Conservation (phyloP, 140 eudicot genomes). For the Oenanthe javanica region DNA sequence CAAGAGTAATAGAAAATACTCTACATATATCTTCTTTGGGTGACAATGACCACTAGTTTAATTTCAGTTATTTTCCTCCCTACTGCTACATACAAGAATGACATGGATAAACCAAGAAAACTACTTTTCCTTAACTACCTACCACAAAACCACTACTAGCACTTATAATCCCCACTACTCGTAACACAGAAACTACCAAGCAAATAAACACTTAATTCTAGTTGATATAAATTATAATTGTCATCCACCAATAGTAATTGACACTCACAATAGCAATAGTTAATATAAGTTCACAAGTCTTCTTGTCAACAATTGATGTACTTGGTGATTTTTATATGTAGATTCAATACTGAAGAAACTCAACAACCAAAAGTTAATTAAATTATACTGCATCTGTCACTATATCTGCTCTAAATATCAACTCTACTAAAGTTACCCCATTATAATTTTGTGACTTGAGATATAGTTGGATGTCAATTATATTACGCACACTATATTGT, state of each 20-base stretch:
- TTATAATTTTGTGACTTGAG: background rate
- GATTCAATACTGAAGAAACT: background rate
- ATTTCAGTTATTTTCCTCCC: background rate
- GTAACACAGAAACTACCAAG: no score
- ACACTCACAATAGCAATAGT: background rate
- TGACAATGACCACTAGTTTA: background rate
- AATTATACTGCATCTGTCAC: background rate
- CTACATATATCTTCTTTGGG: background rate
- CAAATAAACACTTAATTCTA: no score
- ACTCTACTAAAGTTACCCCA: background rate
- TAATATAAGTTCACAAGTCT: background rate
- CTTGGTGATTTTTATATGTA: background rate
- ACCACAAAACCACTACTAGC: background rate
- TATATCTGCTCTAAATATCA: background rate
- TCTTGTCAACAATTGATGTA: background rate
- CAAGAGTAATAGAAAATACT: background rate
- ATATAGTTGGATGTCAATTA: background rate
- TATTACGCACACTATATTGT: background rate
- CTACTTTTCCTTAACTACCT: background rate
- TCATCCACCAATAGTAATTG: background rate
- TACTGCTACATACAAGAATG: background rate
- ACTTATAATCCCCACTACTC: background rate
- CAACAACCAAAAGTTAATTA: no score
- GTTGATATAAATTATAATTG: no score
- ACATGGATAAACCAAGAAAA: background rate